Conservation (phyloP, 805 yeast genomes). For the Kluyveromyces dobzhanskii region DNA sequence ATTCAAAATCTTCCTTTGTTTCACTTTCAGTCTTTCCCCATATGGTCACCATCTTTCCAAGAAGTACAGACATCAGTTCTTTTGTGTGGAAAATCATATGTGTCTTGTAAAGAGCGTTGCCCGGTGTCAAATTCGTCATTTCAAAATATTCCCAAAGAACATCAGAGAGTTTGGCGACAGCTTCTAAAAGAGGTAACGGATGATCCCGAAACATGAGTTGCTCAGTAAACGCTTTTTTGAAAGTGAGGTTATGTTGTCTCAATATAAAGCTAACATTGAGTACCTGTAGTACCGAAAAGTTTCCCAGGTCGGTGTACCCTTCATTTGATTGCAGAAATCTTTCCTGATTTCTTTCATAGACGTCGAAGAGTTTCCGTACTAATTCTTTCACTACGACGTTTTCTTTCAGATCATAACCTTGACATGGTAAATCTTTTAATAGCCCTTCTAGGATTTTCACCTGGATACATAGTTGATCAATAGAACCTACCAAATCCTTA, state of each 20-base stretch:
- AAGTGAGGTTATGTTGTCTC: slow-evolving; percentile 47
- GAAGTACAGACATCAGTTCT: slow-evolving; percentile 45
- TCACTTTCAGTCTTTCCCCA: slow-evolving; percentile 51
- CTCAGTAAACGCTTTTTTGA: slow-evolving; percentile 55
- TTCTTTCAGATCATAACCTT: slow-evolving; percentile 11
- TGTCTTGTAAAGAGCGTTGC: neutral
- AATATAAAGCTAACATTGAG: slow-evolving; percentile 48
- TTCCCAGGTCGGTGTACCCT: slow-evolving; percentile 7
- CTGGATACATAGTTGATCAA: slow-evolving; percentile 1
- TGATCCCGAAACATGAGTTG: slow-evolving; percentile 54
- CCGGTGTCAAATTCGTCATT: slow-evolving; percentile 21
- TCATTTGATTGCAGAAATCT: slow-evolving; percentile 8
- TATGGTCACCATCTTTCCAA: slow-evolving; percentile 48
- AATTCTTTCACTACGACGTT: slow-evolving; percentile 8
- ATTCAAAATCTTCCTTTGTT: slow-evolving; percentile 45
- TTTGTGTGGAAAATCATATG: slow-evolving; percentile 32
- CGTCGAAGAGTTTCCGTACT: slow-evolving; percentile 9
- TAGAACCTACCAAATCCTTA: neutral
- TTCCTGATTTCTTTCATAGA: slow-evolving; percentile 4
- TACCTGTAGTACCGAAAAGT: slow-evolving; percentile 35
- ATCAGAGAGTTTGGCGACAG: slow-evolving; percentile 29
- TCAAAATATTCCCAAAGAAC: slow-evolving; percentile 21
- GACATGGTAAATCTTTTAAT: slow-evolving; percentile 8
- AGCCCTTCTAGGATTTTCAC: slow-evolving; percentile 8
- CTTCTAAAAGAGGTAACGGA: slow-evolving; percentile 40